These are phyloP conservation scores for Diaporthe sp. DNA, from an alignment of 2,329 filamentous ascomycete species.

Conservation along the genomic window DNA sequence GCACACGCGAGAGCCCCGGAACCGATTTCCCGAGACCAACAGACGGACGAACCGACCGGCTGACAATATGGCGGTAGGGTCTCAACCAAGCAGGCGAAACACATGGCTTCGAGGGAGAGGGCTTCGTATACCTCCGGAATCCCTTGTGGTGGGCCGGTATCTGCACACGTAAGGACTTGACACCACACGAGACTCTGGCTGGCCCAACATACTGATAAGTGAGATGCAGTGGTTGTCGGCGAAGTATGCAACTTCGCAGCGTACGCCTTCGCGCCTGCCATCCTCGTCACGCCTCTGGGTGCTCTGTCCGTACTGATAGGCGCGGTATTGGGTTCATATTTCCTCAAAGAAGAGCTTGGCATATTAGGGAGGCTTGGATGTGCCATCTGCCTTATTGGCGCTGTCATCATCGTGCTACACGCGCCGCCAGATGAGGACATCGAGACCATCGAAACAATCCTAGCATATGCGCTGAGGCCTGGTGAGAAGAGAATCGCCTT, in stretches of 20 bases:
- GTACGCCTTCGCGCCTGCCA: conserved; percentile 98
- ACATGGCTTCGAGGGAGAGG: conserved; percentile 97
- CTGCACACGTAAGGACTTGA: conserved; percentile 74
- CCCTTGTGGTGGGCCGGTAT: conserved; percentile 99
- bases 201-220: conserved; percentile 26
- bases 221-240: conserved; percentile 80
- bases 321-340: conserved; percentile 93
- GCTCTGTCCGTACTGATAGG: conserved; percentile 95
- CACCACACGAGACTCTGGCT: conserved; percentile 1
- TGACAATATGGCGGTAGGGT: conserved; percentile 63
- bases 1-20: neutral
- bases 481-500: conserved; percentile 66
- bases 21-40: conserved; percentile 31
- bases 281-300: conserved; percentile 93
- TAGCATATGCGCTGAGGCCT: conserved; percentile 89
- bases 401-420: conserved; percentile 97
- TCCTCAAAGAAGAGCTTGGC: conserved; percentile 90
- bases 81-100: conserved; percentile 89
- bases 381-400: conserved; percentile 94
- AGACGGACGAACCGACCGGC: neutral
- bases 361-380: conserved; percentile 92
- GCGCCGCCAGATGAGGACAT: conserved; percentile 95
- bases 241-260: conserved; percentile 98
- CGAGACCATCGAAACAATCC: conserved; percentile 88
- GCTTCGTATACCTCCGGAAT: conserved; percentile 92